Evolutionary conservation across 2,329 filamentous ascomycete species (phyloP).

Genomic region (Cryoendolithus antarcticus): DNA sequence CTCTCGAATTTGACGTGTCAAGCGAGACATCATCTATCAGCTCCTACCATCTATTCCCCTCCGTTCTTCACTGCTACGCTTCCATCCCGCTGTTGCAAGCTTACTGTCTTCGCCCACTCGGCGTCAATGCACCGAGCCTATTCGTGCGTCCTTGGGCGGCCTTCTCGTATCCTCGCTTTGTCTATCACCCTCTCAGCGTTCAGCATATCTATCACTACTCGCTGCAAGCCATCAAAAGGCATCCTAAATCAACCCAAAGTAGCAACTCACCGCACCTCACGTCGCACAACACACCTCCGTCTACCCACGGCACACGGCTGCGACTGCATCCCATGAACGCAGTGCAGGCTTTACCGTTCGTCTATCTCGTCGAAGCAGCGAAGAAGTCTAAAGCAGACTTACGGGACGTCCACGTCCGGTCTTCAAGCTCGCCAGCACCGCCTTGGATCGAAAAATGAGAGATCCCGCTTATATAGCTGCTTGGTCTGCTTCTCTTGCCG

Average conservation of each 20-base stretch:
- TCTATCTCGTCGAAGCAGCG: constrained; percentile 1
- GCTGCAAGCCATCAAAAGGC: no score
- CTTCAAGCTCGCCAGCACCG: constrained; percentile 9
- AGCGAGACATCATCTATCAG: constrained; percentile 9
- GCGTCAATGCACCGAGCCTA: not conserved
- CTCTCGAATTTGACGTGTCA: constrained; percentile 10
- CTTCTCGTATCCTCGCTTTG: not conserved
- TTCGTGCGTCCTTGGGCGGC: constrained; percentile 1
- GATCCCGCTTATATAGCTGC: constrained; percentile 5
- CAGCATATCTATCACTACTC: not conserved
- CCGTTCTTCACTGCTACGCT: not conserved
- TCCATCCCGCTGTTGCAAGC: not conserved
- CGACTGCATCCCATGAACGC: constrained; percentile 8
- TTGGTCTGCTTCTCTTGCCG: constrained; percentile 6
- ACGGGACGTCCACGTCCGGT: constrained; percentile 9
- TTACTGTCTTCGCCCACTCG: not conserved
- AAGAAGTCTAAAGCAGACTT: constrained; percentile 8
- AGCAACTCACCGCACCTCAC: constrained; percentile 1
- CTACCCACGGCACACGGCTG: constrained; percentile 7
- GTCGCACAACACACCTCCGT: constrained; percentile 5
- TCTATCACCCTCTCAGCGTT: constrained; percentile 1
- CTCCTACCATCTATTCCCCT: constrained; percentile 2
- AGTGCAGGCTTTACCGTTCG: constrained; percentile 2
- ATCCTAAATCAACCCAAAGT: constrained; percentile 1
- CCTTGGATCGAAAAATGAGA: constrained; percentile 11